Evolutionary conservation across 2,329 filamentous ascomycete species (phyloP).

Genomic region (Thelonectria olida): DNA sequence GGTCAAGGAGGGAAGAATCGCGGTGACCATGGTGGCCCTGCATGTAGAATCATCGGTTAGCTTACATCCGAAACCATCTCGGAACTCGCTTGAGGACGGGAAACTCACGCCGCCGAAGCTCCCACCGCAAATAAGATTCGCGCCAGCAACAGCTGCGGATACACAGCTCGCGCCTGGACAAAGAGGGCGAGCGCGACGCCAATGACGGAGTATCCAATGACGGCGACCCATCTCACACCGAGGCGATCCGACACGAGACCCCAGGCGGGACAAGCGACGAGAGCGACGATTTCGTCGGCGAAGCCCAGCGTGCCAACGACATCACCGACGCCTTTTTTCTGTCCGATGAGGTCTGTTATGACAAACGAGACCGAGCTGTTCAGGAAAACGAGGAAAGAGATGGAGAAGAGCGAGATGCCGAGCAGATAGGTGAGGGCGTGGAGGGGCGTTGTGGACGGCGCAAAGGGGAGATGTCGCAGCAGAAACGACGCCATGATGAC

Average conservation of each 20-base stretch:
- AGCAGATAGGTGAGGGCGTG: slow-evolving; percentile 81
- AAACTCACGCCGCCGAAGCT: slow-evolving; percentile 80
- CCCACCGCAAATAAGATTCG: slow-evolving; percentile 90
- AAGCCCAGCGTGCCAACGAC: slow-evolving; percentile 87
- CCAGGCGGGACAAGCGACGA: slow-evolving; percentile 84
- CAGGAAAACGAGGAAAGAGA: slow-evolving; percentile 89
- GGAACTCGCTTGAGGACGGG: not conserved
- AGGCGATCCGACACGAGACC: slow-evolving; percentile 80
- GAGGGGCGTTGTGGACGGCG: slow-evolving; percentile 65
- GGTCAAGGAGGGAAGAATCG: slow-evolving; percentile 80
- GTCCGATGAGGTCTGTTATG: slow-evolving; percentile 82
- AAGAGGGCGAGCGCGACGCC: slow-evolving; percentile 80
- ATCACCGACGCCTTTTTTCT: slow-evolving; percentile 77
- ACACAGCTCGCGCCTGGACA: slow-evolving; percentile 87
- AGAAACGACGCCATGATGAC: slow-evolving; percentile 39
- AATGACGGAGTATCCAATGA: slow-evolving; percentile 84
- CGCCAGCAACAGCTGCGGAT: slow-evolving; percentile 86
- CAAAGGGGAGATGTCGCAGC: slow-evolving; percentile 64
- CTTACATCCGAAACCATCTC: not conserved
- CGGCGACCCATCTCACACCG: slow-evolving; percentile 76
- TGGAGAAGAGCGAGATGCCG: slow-evolving; percentile 85
- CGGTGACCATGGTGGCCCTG: slow-evolving; percentile 94
- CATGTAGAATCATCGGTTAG: slow-evolving; percentile 20
- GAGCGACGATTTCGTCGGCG: slow-evolving; percentile 82
- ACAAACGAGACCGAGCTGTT: slow-evolving; percentile 88